Percentiles rank a stretch among this genome's conserved stretches.
Conservation (phyloP, 805 yeast genomes). For the Teunomyces tritomae region DNA sequence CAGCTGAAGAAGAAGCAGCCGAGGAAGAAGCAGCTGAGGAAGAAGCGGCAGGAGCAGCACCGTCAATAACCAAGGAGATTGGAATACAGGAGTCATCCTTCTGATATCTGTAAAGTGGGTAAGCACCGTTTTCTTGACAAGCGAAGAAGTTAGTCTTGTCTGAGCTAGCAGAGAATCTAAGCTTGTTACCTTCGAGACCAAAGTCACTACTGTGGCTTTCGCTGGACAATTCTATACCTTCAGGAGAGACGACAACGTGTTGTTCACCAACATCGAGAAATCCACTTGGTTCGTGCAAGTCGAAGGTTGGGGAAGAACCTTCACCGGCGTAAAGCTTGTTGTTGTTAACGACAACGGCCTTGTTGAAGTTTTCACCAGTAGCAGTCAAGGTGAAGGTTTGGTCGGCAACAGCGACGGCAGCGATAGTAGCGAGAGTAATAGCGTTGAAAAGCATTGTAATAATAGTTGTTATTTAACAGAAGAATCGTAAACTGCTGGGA, state of each 20-base stretch:
- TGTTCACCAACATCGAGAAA: constrained; percentile 12
- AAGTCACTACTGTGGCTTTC: constrained; percentile 22
- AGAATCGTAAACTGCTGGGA: background rate
- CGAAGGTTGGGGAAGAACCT: constrained; percentile 18
- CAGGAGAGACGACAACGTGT: constrained; percentile 2
- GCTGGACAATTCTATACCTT: constrained; percentile 15
- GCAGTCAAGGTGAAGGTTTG: constrained; percentile 28
- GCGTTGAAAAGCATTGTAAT: constrained; percentile 13
- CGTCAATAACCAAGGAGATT: constrained; percentile 17
- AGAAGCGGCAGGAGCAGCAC: constrained; percentile 22
- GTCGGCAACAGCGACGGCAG: constrained; percentile 29
- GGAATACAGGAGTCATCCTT: constrained; percentile 17
- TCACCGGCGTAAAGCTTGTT: constrained; percentile 5
- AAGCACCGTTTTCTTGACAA: constrained; percentile 19
- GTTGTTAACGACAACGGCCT: constrained; percentile 15
- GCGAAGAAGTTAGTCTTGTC: constrained; percentile 22
- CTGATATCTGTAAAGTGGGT: constrained; percentile 11
- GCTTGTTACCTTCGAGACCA: constrained; percentile 24
- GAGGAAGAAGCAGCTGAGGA: constrained; percentile 13
- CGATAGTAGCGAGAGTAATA: constrained; percentile 20
- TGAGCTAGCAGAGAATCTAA: constrained; percentile 20
- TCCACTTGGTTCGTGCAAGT: constrained; percentile 31
- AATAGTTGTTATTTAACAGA: background rate
- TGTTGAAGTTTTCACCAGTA: constrained; percentile 20
- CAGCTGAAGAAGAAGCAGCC: constrained; percentile 7